Percentiles rank a stretch among this genome's conserved stretches.
Evolutionary conservation across 345 rosid species (phyloP).

Genomic region (Bruguiera parviflora): DNA sequence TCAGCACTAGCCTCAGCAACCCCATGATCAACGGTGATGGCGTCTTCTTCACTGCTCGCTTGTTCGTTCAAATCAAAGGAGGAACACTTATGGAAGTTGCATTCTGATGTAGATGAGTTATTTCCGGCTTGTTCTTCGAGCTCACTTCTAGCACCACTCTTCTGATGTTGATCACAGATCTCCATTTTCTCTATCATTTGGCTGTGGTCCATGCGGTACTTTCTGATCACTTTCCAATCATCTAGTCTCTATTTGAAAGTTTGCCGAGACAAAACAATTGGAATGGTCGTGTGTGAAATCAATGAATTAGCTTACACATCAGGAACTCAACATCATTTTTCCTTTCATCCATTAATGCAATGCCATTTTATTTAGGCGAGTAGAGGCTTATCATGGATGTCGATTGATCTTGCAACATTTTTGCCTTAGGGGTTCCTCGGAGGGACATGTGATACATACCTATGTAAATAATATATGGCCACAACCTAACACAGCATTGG

Average conservation of each 20-base stretch:
- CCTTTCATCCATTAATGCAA: not conserved
- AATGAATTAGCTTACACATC: too few relatives aligned
- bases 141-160: conserved; percentile 11
- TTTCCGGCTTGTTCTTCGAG: conserved; percentile 22
- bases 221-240: too few relatives aligned
- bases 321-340: not conserved
- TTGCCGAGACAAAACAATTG: too few relatives aligned
- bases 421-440: too few relatives aligned
- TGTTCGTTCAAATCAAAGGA: conserved; percentile 45
- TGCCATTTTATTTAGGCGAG: not conserved
- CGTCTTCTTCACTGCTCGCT: conserved; percentile 27
- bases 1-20: not conserved
- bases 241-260: too few relatives aligned
- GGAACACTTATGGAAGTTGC: conserved; percentile 27
- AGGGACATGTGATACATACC: too few relatives aligned
- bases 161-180: not conserved
- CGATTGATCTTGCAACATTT: too few relatives aligned
- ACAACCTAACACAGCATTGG: too few relatives aligned
- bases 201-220: too few relatives aligned
- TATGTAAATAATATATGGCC: too few relatives aligned
- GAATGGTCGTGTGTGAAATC: too few relatives aligned
- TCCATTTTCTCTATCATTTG: conserved; percentile 21
- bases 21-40: not conserved
- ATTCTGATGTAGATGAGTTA: conserved; percentile 13
- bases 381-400: too few relatives aligned